A percentile compares a stretch with the other conserved stretches of the same genome.
Evolutionary conservation across 2,329 filamentous ascomycete genomes (phyloP).

Genomic region (Lachnellula cervina): DNA sequence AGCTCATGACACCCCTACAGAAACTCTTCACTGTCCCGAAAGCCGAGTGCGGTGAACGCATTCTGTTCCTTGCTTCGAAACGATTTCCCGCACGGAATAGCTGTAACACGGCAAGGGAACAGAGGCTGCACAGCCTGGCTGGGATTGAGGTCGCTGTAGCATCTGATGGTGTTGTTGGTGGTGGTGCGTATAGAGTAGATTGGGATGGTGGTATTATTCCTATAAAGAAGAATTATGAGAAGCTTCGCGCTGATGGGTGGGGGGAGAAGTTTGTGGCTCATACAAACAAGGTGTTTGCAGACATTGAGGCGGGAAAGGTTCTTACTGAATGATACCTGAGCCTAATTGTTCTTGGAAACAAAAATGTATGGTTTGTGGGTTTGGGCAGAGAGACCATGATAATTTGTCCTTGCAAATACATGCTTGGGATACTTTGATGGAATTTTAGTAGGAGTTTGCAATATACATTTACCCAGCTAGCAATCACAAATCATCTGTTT

Average conservation of each 20-base stretch:
- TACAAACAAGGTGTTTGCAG: conserved; percentile 23
- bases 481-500: no score
- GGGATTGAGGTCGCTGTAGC: conserved; percentile 13
- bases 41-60: conserved; percentile 30
- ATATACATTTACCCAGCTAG: no score
- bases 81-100: conserved; percentile 20
- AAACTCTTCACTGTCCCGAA: conserved; percentile 23
- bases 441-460: no score
- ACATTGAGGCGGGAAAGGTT: conserved; percentile 18
- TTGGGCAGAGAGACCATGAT: no score
- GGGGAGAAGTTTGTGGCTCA: conserved; percentile 22
- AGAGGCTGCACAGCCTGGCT: no score
- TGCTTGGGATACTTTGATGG: no score
- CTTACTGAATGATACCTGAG: conserved; percentile 27
- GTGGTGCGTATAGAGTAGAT: conserved; percentile 26
- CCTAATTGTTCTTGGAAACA: no score
- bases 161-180: conserved; percentile 22
- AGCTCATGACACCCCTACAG: conserved; percentile 25
- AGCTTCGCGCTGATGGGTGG: conserved; percentile 18
- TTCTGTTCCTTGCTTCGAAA: conserved; percentile 23
- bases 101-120: no score
- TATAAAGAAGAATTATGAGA: conserved; percentile 15
- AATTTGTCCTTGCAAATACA: no score
- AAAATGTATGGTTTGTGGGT: no score
- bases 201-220: conserved; percentile 16